Percentiles rank a stretch among this genome's conserved stretches.
Conservation (phyloP, 139 green algal genomes). For the Micromonas commoda region DNA sequence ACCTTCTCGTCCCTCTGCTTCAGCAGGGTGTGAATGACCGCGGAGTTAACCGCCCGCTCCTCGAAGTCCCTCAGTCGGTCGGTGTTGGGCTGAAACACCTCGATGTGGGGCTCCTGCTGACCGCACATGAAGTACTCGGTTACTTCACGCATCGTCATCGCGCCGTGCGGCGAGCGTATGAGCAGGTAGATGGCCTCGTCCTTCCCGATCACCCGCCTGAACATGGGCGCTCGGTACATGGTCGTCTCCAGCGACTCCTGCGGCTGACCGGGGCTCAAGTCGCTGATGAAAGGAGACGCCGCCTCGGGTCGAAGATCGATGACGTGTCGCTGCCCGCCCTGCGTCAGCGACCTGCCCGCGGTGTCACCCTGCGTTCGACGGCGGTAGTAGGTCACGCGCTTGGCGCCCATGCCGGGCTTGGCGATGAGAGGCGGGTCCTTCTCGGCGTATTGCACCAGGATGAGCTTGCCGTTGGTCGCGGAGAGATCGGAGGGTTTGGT, state of each 20-base stretch:
- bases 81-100: background rate
- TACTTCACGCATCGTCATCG: slow-evolving; percentile 1
- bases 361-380: background rate
- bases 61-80: background rate
- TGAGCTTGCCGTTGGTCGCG: background rate
- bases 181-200: slow-evolving; percentile 5
- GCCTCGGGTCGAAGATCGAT: slow-evolving; percentile 12
- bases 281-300: slow-evolving; percentile 4
- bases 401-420: slow-evolving; percentile 17
- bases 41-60: slow-evolving; percentile 16
- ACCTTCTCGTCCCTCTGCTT: background rate
- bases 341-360: background rate
- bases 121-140: background rate
- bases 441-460: slow-evolving; percentile 14
- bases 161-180: slow-evolving; percentile 2
- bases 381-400: slow-evolving; percentile 13
- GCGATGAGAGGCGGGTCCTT: background rate
- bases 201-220: background rate
- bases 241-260: background rate
- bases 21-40: background rate
- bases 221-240: slow-evolving; percentile 5
- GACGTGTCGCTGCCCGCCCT: background rate
- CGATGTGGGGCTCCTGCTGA: slow-evolving; percentile 11
- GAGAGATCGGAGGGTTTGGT: slow-evolving; percentile 15
- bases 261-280: background rate